These are phyloP conservation scores for Clonostachys byssicola DNA, from an alignment of 2,329 filamentous ascomycete species.

Conservation along the genomic window DNA sequence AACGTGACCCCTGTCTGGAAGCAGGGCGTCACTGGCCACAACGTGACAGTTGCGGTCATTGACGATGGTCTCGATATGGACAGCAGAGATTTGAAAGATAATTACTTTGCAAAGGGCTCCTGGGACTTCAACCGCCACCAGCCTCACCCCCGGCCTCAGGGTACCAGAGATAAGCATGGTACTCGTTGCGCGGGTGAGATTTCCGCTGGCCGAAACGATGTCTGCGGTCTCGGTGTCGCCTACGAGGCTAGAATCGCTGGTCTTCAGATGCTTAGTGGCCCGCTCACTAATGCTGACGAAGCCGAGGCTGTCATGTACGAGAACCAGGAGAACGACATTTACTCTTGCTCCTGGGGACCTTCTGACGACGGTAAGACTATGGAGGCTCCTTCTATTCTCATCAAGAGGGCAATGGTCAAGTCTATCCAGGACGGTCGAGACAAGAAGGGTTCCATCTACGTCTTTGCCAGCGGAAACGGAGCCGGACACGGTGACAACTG, in stretches of 20 bases:
- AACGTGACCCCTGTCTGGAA: conserved; percentile 95
- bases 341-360: conserved; percentile 98
- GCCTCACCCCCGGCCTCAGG: conserved; percentile 73
- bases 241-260: conserved; percentile 89
- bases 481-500: conserved; percentile 87
- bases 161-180: conserved; percentile 84
- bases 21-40: conserved; percentile 84
- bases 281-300: conserved; percentile 90
- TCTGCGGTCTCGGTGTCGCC: conserved; percentile 93
- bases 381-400: conserved; percentile 88
- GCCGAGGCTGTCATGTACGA: conserved; percentile 90
- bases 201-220: conserved; percentile 83
- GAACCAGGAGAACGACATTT: conserved; percentile 89
- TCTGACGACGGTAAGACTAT: conserved; percentile 91
- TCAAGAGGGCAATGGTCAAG: conserved; percentile 86
- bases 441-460: conserved; percentile 85
- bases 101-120: conserved; percentile 90
- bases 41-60: conserved; percentile 86
- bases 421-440: conserved; percentile 83
- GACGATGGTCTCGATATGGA: conserved; percentile 97
- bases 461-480: conserved; percentile 93
- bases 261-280: conserved; percentile 85
- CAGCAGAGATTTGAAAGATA: conserved; percentile 85
- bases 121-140: conserved; percentile 93
- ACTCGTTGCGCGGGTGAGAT: conserved; percentile 95